Evolutionary conservation across 768 basidiomycete genomes (phyloP).

Genomic region (Suillus cothurnatus): DNA sequence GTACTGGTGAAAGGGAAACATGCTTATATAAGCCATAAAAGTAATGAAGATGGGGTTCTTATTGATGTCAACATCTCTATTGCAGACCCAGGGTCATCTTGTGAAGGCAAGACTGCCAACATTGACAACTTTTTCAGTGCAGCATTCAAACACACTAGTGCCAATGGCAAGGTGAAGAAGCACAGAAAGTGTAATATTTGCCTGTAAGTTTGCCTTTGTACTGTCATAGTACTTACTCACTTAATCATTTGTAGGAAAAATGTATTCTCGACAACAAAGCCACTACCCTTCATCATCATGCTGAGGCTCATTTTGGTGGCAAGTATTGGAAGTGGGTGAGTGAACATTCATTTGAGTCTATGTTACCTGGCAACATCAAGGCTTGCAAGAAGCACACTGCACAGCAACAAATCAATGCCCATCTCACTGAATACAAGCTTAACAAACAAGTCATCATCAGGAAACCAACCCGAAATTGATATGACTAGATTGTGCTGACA

Average conservation of each 20-base stretch:
- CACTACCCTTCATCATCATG: not conserved
- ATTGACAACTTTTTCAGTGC: not conserved
- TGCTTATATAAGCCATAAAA: too few relatives aligned
- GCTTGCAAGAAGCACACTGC: conserved; percentile 14
- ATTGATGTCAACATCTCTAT: not conserved
- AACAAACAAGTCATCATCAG: conserved; percentile 21
- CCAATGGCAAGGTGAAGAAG: not conserved
- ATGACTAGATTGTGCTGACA: too few relatives aligned
- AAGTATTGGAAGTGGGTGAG: too few relatives aligned
- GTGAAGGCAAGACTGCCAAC: not conserved
- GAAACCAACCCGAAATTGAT: too few relatives aligned
- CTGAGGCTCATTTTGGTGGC: too few relatives aligned
- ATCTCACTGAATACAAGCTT: conserved; percentile 18
- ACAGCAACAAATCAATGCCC: too few relatives aligned
- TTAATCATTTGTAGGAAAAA: not conserved
- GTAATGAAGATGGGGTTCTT: not conserved
- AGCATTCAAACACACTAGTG: not conserved
- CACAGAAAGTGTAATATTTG: not conserved
- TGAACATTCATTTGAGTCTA: too few relatives aligned
- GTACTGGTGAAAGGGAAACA: too few relatives aligned
- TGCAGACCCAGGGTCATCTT: not conserved
- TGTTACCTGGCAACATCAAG: conserved; percentile 16
- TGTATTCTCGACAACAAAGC: not conserved
- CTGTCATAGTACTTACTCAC: too few relatives aligned
- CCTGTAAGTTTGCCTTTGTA: not conserved